Percentiles rank a stretch among this genome's conserved stretches.
These are phyloP conservation scores for Antarctomyces pellizariae DNA, from an alignment of 495 filamentous ascomycete genomes.

Conservation along the genomic window DNA sequence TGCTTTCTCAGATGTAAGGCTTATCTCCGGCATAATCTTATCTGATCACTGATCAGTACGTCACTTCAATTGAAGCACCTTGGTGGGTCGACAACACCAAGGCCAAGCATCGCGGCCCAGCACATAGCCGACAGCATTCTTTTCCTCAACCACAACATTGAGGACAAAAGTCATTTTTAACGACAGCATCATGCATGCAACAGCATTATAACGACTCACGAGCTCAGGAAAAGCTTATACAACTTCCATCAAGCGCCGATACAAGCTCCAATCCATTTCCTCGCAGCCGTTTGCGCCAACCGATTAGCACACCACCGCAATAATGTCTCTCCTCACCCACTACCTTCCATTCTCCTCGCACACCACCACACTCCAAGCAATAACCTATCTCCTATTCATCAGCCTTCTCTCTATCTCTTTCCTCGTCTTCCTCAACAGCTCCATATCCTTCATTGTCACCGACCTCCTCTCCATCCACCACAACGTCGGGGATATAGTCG, in stretches of 20 bases:
- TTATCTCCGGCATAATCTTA: no score
- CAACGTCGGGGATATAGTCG: constrained; percentile 70
- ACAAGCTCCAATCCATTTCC: not conserved
- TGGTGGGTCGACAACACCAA: no score
- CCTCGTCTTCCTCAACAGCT: constrained; percentile 90
- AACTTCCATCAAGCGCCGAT: not conserved
- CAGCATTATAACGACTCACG: not conserved
- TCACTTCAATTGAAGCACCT: no score
- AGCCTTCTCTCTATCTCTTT: constrained; percentile 92
- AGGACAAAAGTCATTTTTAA: no score
- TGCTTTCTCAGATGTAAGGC: no score
- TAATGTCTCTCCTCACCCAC: constrained; percentile 16
- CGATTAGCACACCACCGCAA: not conserved
- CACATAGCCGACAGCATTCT: no score
- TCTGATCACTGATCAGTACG: no score
- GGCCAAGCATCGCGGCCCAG: no score
- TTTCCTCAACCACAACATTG: no score
- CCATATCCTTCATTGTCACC: constrained; percentile 83
- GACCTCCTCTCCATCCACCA: constrained; percentile 57
- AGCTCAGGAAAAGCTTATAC: no score
- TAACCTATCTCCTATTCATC: constrained; percentile 71
- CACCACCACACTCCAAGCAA: constrained; percentile 46
- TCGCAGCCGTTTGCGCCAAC: no score
- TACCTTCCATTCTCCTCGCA: constrained; percentile 29
- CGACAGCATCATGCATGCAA: no score